Evolutionary conservation across 345 rosid species (phyloP), one percentile per base, ranked within the genome.

Genomic region (Moringa oleifera): DNA sequence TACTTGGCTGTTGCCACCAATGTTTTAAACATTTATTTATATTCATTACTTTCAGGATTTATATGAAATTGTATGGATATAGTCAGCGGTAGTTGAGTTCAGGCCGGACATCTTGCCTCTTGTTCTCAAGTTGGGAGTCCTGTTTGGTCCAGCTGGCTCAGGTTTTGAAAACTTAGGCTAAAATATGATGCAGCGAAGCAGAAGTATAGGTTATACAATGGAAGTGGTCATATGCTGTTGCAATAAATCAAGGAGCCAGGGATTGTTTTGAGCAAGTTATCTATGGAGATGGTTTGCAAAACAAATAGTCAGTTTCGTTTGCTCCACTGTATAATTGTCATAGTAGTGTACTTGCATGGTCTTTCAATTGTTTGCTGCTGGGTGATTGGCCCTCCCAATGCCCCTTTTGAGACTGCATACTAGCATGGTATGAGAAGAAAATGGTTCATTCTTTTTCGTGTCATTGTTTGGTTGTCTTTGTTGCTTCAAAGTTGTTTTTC

Each of bases 41-140:
- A 33, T 37, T 64, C 20, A 20, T 13, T 41, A 15, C 53, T 55
- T 62, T 63, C 82, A 78, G 82, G 77, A 57, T 51, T 55, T 56
- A 25, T 46, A 10, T 45, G 51, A 57, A 72, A 57, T 69, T 21
- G 54, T 18, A 53, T 63, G 68, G 6, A 33, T 33, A 33, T 11
- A 4, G 57, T 55, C 62, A 37, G 63, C 31, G 51, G 57, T 67
- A 28, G 65, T 64, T 67, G 51, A 56, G 70, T 49, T 67, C 67
- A 58, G 67, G 79, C 68, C 70, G 18, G 72, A 65, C 45, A 25
- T 67, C 61, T 67, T 58, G n/a, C 37, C 11, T 11, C 37, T 33
- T 11, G 69, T 63, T 16, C 45, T 63, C 51, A n/a, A 63, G 80
- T 57, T 61, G 31, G 61, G 73, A 15, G 69, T 76, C 69, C 58